Conservation (phyloP, 2,329 filamentous ascomycete species). For the Rhynchosporium agropyri region DNA sequence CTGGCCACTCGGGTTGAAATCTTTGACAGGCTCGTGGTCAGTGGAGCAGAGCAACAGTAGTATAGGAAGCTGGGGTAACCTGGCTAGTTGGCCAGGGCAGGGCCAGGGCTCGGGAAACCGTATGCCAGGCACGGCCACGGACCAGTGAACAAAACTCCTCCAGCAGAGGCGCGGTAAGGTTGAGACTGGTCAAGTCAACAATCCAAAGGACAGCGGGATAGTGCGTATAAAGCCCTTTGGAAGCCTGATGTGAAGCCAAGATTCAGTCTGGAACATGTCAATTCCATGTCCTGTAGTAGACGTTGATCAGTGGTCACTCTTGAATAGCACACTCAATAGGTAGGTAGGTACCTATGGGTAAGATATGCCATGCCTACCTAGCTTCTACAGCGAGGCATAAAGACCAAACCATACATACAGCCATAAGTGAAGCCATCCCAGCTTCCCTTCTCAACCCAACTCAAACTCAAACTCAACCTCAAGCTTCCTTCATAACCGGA, state of each 20-base stretch:
- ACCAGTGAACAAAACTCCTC: constrained; percentile 22
- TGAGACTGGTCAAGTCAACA: no score
- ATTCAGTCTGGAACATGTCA: no score
- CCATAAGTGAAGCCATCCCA: background rate
- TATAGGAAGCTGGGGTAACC: background rate
- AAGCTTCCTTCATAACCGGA: background rate
- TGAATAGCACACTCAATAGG: background rate
- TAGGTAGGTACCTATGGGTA: background rate
- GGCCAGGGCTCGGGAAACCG: background rate
- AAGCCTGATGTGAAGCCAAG: no score
- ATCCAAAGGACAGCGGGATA: no score
- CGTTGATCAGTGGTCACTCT: no score
- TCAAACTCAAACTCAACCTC: background rate
- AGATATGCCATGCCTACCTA: background rate
- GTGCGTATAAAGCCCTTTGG: no score
- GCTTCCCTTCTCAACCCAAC: background rate
- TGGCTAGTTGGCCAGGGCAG: background rate
- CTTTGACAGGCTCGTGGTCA: constrained; percentile 34
- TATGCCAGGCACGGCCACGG: constrained; percentile 20
- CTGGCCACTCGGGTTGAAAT: constrained; percentile 35
- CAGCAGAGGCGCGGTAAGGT: no score
- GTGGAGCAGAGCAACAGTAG: constrained; percentile 17
- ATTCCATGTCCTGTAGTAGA: no score
- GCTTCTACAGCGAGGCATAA: constrained; percentile 11
- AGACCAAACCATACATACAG: constrained; percentile 4